Conservation (phyloP, 2,329 filamentous ascomycete genomes). For the Sporothrix mexicana region DNA sequence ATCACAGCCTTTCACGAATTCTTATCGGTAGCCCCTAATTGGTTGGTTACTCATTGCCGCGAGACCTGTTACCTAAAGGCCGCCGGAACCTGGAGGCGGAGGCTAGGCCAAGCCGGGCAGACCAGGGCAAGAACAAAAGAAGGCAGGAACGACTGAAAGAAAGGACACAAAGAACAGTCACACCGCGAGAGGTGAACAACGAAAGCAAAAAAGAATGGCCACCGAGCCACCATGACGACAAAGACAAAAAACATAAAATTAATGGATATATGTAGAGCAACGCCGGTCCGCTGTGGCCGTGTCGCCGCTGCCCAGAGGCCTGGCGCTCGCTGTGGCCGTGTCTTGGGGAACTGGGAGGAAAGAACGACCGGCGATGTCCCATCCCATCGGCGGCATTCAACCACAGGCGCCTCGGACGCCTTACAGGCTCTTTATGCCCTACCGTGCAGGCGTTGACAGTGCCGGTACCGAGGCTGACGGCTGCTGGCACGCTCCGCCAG, state of each 20-base stretch:
- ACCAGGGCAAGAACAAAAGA: background rate
- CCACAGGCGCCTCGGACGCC: background rate
- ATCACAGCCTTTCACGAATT: constrained; percentile 29
- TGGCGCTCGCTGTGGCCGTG: background rate
- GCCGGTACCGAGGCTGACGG: constrained; percentile 26
- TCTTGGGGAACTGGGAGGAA: background rate
- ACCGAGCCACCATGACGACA: too few species aligned
- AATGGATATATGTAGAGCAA: background rate
- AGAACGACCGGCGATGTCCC: background rate
- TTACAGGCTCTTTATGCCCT: background rate
- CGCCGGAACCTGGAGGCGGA: constrained; percentile 24
- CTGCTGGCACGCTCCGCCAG: constrained; percentile 15
- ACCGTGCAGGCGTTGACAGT: background rate
- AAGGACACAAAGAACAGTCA: constrained; percentile 11
- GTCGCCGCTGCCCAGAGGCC: constrained; percentile 21
- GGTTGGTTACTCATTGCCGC: constrained; percentile 34
- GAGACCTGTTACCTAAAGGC: constrained; percentile 35
- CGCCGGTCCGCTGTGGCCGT: background rate
- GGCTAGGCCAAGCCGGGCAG: constrained; percentile 22
- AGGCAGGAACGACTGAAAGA: background rate
- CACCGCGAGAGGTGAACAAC: background rate
- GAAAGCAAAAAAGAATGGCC: background rate
- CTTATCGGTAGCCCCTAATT: constrained; percentile 36
- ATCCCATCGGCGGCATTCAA: background rate
- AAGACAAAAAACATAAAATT: background rate